Percentiles rank a stretch among this genome's conserved stretches.
Conservation (phyloP, 2,329 filamentous ascomycete species). For the Claviceps humidiphila region DNA sequence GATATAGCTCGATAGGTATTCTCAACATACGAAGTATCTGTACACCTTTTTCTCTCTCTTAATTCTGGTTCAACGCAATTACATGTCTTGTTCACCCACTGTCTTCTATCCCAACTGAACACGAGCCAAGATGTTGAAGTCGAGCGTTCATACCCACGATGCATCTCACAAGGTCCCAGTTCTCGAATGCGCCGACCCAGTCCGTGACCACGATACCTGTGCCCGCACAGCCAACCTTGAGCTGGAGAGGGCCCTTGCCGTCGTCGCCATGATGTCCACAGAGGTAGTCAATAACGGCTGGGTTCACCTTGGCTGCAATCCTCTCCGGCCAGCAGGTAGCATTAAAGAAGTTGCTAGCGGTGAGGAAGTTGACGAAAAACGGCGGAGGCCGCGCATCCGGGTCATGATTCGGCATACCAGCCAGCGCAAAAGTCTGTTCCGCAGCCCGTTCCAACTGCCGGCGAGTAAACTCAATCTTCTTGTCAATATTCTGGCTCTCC, state of each 20-base stretch:
- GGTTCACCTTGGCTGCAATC: constrained; percentile 80
- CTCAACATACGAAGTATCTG: too few relatives aligned
- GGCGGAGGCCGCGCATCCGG: constrained; percentile 32
- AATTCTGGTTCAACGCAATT: too few relatives aligned
- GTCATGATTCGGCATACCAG: constrained; percentile 18
- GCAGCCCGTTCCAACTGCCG: constrained; percentile 66
- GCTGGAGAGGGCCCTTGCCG: constrained; percentile 34
- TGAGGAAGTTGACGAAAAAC: constrained; percentile 83
- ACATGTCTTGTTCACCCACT: too few relatives aligned
- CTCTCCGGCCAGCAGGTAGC: constrained; percentile 83
- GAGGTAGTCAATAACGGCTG: constrained; percentile 52
- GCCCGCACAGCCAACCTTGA: constrained; percentile 53
- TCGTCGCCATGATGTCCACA: constrained; percentile 42
- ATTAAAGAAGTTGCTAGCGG: constrained; percentile 89
- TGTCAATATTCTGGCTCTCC: constrained; percentile 59
- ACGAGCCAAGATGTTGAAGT: constrained; percentile 34
- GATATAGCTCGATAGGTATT: too few relatives aligned
- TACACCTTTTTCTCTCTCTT: too few relatives aligned
- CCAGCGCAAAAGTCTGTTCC: constrained; percentile 32
- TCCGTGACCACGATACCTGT: constrained; percentile 88
- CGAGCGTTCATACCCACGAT: constrained; percentile 85
- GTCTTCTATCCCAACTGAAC: too few relatives aligned
- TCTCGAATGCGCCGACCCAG: constrained; percentile 74
- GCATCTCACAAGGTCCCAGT: constrained; percentile 83
- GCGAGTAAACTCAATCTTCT: constrained; percentile 63